Percentiles rank a stretch among this genome's conserved stretches.
Conservation (phyloP, 2,329 filamentous ascomycete genomes). For the Clarireedia sp. region DNA sequence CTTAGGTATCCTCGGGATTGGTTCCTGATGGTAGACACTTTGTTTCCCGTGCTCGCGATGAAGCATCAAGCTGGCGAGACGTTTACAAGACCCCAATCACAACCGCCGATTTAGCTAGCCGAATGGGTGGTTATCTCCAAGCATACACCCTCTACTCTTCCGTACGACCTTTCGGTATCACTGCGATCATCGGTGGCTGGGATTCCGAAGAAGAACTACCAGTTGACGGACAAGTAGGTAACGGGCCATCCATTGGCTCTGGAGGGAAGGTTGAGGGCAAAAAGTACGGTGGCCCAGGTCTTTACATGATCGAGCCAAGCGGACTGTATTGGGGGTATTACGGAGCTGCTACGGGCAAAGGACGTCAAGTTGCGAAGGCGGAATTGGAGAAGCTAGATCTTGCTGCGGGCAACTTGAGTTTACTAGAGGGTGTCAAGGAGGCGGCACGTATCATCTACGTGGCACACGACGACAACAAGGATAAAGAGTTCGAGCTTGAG, state of each 20-base stretch:
- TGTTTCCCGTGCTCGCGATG: slow-evolving; percentile 85
- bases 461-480: slow-evolving; percentile 97
- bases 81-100: slow-evolving; percentile 94
- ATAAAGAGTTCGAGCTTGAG: slow-evolving; percentile 98
- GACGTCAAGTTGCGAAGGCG: slow-evolving; percentile 91
- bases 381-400: slow-evolving; percentile 98
- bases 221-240: slow-evolving; percentile 86
- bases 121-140: slow-evolving; percentile 94
- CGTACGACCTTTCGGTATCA: slow-evolving; percentile 93
- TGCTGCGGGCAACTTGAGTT: slow-evolving; percentile 62
- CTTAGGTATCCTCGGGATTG: slow-evolving; percentile 87
- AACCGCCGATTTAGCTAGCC: slow-evolving; percentile 76
- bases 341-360: slow-evolving; percentile 94
- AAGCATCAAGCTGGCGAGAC: slow-evolving; percentile 83
- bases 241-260: slow-evolving; percentile 67
- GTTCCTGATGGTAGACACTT: slow-evolving; percentile 94
- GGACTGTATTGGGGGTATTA: slow-evolving; percentile 99
- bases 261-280: slow-evolving; percentile 74
- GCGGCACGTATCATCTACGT: slow-evolving; percentile 95
- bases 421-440: slow-evolving; percentile 88
- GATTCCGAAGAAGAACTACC: slow-evolving; percentile 79
- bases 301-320: slow-evolving; percentile 99
- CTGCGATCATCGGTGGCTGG: slow-evolving; percentile 87
- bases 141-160: slow-evolving; percentile 96
- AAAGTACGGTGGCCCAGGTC: slow-evolving; percentile 78